Conservation (phyloP, 805 yeast genomes). For the Brettanomyces naardenensis region DNA sequence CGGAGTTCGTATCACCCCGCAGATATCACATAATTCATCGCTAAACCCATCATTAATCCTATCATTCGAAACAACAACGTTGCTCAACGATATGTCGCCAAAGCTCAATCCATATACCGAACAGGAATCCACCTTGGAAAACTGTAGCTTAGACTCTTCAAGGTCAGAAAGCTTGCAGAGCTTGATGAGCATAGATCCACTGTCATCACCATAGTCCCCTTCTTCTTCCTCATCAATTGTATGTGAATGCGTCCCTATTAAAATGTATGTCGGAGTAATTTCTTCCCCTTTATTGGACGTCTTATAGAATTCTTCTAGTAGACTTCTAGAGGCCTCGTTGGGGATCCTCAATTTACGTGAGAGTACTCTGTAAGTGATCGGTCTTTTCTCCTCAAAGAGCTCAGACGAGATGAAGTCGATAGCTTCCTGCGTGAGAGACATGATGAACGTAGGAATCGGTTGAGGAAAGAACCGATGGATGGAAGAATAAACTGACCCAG, state of each 20-base stretch:
- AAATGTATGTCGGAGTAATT: conserved; percentile 8
- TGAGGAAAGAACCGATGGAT: too few relatives aligned
- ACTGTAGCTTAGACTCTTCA: conserved; percentile 11
- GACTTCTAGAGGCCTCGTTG: conserved; percentile 12
- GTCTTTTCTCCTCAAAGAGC: conserved; percentile 14
- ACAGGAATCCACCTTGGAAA: conserved; percentile 11
- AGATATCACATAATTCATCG: conserved; percentile 13
- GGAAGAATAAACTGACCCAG: too few relatives aligned
- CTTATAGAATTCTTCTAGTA: conserved; percentile 15
- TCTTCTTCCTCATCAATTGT: background rate
- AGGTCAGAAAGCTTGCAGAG: conserved; percentile 8
- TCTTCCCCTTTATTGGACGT: conserved; percentile 9
- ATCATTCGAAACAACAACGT: conserved; percentile 14
- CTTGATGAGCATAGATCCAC: conserved; percentile 9
- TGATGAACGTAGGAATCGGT: too few relatives aligned
- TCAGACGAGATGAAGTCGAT: conserved; percentile 13
- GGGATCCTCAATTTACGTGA: conserved; percentile 16
- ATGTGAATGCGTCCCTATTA: conserved; percentile 12
- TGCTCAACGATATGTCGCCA: conserved; percentile 11
- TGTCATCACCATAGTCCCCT: conserved; percentile 6
- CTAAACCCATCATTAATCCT: conserved; percentile 8
- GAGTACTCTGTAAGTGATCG: conserved; percentile 18
- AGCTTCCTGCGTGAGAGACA: conserved; percentile 3
- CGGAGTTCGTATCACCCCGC: conserved; percentile 19
- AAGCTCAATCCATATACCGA: conserved; percentile 18